A percentile compares a stretch with the other conserved stretches of the same genome.
These are phyloP conservation scores for Xylariaceae sp. DNA, from an alignment of 2,329 filamentous ascomycete species.

Conservation along the genomic window DNA sequence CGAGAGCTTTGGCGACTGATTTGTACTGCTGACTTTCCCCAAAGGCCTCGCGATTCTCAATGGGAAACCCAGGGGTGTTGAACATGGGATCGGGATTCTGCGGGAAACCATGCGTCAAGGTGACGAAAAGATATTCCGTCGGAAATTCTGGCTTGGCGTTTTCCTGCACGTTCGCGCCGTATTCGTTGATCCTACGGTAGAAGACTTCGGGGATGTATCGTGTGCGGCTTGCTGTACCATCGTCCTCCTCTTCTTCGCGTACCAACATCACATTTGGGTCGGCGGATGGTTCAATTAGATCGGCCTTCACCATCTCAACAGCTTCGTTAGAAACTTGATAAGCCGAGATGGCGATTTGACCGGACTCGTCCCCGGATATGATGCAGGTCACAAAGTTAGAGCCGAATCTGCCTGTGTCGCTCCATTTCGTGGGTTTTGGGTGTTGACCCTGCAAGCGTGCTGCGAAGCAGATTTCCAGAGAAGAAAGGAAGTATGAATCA, in stretches of 20 bases:
- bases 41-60: slow-evolving; percentile 85
- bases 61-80: slow-evolving; percentile 69
- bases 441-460: slow-evolving; percentile 83
- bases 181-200: slow-evolving; percentile 92
- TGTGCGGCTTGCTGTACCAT: slow-evolving; percentile 61
- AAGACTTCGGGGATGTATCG: slow-evolving; percentile 98
- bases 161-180: slow-evolving; percentile 92
- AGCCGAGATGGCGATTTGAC: slow-evolving; percentile 81
- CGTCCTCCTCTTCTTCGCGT: slow-evolving; percentile 83
- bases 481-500: slow-evolving; percentile 91
- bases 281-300: slow-evolving; percentile 91
- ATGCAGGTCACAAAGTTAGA: slow-evolving; percentile 98
- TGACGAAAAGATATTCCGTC: slow-evolving; percentile 93
- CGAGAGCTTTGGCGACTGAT: slow-evolving; percentile 63
- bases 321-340: slow-evolving; percentile 96
- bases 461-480: slow-evolving; percentile 85
- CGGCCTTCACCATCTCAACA: slow-evolving; percentile 93
- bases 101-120: slow-evolving; percentile 93
- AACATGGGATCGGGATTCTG: slow-evolving; percentile 75
- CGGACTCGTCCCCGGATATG: slow-evolving; percentile 85
- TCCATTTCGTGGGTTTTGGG: slow-evolving; percentile 93
- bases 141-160: slow-evolving; percentile 96
- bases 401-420: slow-evolving; percentile 87
- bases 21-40: slow-evolving; percentile 80
- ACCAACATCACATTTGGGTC: slow-evolving; percentile 94